Evolutionary conservation across 768 basidiomycete genomes (phyloP).

Genomic region (Tylopilus sp.): DNA sequence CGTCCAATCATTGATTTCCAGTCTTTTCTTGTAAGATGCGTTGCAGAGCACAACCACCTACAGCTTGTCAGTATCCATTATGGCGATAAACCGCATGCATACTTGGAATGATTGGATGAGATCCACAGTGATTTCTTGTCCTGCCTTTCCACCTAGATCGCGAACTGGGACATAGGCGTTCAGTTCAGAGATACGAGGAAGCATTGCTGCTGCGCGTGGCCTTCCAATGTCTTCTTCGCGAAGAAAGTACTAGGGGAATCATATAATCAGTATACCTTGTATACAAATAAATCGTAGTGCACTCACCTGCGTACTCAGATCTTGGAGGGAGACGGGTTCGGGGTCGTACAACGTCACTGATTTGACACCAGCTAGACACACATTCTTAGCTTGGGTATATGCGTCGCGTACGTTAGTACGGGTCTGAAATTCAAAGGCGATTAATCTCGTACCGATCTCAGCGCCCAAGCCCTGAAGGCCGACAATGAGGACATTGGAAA

Average conservation of each 20-base stretch:
- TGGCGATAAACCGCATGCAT: slow-evolving; percentile 18
- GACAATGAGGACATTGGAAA: slow-evolving; percentile 90
- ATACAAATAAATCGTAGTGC: too few relatives aligned
- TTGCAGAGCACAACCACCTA: slow-evolving; percentile 91
- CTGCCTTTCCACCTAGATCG: slow-evolving; percentile 72
- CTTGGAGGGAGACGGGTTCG: slow-evolving; percentile 79
- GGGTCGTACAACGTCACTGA: slow-evolving; percentile 96
- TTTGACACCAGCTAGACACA: slow-evolving; percentile 94
- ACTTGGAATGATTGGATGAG: slow-evolving; percentile 89
- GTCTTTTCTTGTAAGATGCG: slow-evolving; percentile 70
- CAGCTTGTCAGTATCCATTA: slow-evolving; percentile 7
- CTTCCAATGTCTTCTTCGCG: slow-evolving; percentile 85
- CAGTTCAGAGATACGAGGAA: slow-evolving; percentile 87
- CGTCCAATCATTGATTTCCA: slow-evolving; percentile 96
- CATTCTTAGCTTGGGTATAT: slow-evolving; percentile 71
- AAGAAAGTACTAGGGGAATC: slow-evolving; percentile 77
- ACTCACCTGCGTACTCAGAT: slow-evolving; percentile 87
- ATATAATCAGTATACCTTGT: slow-evolving; percentile 15
- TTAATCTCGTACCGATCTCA: slow-evolving; percentile 71
- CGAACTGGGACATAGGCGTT: slow-evolving; percentile 96
- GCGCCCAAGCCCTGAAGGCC: slow-evolving; percentile 91
- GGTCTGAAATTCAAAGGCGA: slow-evolving; percentile 2
- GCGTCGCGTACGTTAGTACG: slow-evolving; percentile 5
- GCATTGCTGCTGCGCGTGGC: slow-evolving; percentile 79
- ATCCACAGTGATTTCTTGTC: slow-evolving; percentile 76